These are phyloP conservation scores for Iris pallida DNA, from an alignment of 116 monocot species.

Conservation along the genomic window DNA sequence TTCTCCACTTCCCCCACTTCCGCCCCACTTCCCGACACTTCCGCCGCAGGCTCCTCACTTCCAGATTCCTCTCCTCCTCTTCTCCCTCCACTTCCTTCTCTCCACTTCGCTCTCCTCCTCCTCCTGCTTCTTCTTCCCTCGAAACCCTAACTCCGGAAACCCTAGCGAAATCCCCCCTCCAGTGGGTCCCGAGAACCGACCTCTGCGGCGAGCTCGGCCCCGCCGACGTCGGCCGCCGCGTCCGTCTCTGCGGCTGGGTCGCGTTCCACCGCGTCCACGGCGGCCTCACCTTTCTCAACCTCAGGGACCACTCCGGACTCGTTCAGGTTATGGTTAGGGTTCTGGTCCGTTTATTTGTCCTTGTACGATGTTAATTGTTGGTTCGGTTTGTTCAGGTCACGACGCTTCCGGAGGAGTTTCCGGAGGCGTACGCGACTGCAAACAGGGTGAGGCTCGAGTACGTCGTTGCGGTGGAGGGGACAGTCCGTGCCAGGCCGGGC, in stretches of 20 bases:
- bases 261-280: constrained; percentile 84
- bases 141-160: constrained; percentile 10
- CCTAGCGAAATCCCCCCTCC: constrained; percentile 22
- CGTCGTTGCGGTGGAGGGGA: constrained; percentile 85
- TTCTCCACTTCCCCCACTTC: constrained; percentile 14
- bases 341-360: not conserved
- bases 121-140: constrained; percentile 1
- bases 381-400: constrained; percentile 44
- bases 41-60: not conserved
- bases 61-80: not conserved
- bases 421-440: constrained; percentile 60
- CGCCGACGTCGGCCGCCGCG: constrained; percentile 63
- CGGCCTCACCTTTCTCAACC: constrained; percentile 83
- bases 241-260: constrained; percentile 89
- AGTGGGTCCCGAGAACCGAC: constrained; percentile 63
- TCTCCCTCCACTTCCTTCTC: constrained; percentile 8
- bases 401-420: constrained; percentile 68
- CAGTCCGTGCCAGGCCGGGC: constrained; percentile 50
- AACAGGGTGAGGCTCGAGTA: constrained; percentile 85
- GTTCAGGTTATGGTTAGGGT: constrained; percentile 51
- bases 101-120: constrained; percentile 11
- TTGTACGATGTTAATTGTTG: not conserved
- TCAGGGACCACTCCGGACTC: constrained; percentile 77
- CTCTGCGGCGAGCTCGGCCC: constrained; percentile 63
- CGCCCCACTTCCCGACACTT: not conserved